phyloP scores from a whole-genome alignment of 768 basidiomycete species.

The Lentinula sp. region DNA sequence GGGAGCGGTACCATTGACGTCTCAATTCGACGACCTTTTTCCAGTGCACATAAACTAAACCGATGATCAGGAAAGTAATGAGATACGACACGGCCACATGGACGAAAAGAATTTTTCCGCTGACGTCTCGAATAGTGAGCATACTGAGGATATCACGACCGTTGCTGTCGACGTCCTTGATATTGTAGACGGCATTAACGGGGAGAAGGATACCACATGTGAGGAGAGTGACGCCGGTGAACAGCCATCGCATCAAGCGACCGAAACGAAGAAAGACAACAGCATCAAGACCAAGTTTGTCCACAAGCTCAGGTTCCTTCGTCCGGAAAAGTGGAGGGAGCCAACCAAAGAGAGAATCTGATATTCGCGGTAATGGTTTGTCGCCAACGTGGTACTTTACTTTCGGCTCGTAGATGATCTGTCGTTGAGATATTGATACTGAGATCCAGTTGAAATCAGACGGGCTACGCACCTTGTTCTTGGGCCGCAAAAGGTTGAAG shows the following conservation, averaged over 20 bases:
- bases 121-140: constrained; percentile 82
- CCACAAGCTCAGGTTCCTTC: constrained; percentile 84
- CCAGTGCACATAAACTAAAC: constrained; percentile 72
- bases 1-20: constrained; percentile 82
- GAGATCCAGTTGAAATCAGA: not conserved
- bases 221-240: constrained; percentile 55
- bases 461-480: constrained; percentile 61
- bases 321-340: constrained; percentile 77
- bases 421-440: not conserved
- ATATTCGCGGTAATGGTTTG: constrained; percentile 76
- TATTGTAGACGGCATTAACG: constrained; percentile 80
- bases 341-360: constrained; percentile 85
- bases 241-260: constrained; percentile 74
- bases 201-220: constrained; percentile 76
- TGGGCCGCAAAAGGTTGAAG: constrained; percentile 85
- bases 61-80: constrained; percentile 70
- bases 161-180: constrained; percentile 47
- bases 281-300: constrained; percentile 89
- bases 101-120: constrained; percentile 67
- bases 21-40: constrained; percentile 72
- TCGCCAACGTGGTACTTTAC: constrained; percentile 81
- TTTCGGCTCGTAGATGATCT: constrained; percentile 92
- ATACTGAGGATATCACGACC: constrained; percentile 64
- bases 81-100: constrained; percentile 82
- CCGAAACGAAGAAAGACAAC: constrained; percentile 90